Evolutionary conservation across 768 basidiomycete genomes (phyloP).

Genomic region (Lanmaoa pseudosensibilis): DNA sequence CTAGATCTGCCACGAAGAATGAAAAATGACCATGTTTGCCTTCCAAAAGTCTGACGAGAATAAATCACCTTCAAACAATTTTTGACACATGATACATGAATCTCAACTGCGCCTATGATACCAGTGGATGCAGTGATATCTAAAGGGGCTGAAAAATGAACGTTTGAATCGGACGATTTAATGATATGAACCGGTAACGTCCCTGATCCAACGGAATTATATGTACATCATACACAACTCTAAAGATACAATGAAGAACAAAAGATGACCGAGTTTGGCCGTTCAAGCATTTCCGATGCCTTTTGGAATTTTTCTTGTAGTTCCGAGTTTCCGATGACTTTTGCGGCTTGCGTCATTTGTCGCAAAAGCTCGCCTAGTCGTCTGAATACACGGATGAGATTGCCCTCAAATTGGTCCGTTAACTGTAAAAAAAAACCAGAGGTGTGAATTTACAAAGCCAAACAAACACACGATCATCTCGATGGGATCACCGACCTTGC

Average conservation of each 20-base stretch:
- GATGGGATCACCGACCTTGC: conserved; percentile 62
- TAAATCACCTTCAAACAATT: too few species aligned
- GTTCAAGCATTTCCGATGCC: conserved; percentile 87
- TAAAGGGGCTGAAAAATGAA: background rate
- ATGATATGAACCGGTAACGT: background rate
- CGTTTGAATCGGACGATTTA: background rate
- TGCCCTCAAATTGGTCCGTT: conserved; percentile 96
- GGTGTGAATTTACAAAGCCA: background rate
- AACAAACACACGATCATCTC: background rate
- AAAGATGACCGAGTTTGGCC: conserved; percentile 92
- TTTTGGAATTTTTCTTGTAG: conserved; percentile 93
- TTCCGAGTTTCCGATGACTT: conserved; percentile 94
- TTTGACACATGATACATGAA: background rate
- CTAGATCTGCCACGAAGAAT: background rate
- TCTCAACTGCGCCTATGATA: background rate
- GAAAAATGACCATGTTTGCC: background rate
- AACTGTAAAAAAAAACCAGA: conserved; percentile 47
- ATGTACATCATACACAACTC: background rate
- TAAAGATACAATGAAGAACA: conserved; percentile 83
- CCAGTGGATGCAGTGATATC: background rate
- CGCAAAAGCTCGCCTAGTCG: conserved; percentile 90
- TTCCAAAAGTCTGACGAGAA: background rate
- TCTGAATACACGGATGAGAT: conserved; percentile 93
- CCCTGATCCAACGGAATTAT: background rate
- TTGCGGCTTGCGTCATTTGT: conserved; percentile 94